Evolutionary conservation across 225 moss, liverwort and hornwort species (phyloP), one percentile per base, ranked within the genome.

Genomic region (Anthoceros angustus): DNA sequence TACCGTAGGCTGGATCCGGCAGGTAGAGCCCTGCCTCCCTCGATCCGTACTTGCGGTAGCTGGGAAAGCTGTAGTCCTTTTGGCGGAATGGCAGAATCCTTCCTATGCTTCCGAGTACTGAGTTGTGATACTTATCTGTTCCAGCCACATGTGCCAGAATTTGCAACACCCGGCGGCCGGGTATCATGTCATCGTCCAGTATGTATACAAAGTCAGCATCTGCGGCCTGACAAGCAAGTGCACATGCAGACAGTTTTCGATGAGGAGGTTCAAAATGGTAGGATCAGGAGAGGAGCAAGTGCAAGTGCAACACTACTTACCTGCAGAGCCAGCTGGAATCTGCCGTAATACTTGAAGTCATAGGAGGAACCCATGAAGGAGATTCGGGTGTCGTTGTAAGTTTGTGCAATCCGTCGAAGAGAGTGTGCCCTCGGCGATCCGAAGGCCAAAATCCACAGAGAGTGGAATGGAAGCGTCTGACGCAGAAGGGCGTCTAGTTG

Each of bases 161-260:
- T 72, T 98, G 82, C 25, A 98, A 70, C 88, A 98, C 80, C 39
- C 79, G 71, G 15, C 68, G 72, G 1, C 95, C 95, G 0, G 95
- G 95, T 68, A 98, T 92, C 88, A 98, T 98, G 71, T 98, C 95
- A 68, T 98, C 95, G 68, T 98, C 95, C 49, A 98, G 63, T 68
- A 98, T 73, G 74, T 98, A 98, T 11, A 98, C 78, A 67, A 79
- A 98, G 62, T 98, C 88, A 24, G 87, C 78, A 43, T 71, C 87
- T 42, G 76, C 86, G 16, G 82, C 82, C 78, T 83, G 43, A 1
- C n/a, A 11, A 66, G 40, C 32, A 32, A 4, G 32, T 32, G 32
- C 32, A 32, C 32, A 32, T 32, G 32, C 32, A 4, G 32, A 32
- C 32, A 32, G 32, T 8, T 32, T 38, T 2, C 5, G 14, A 68